Evolutionary conservation across 1,284 basidiomycete species (phyloP).

Genomic region (Ceratobasidium sp.): DNA sequence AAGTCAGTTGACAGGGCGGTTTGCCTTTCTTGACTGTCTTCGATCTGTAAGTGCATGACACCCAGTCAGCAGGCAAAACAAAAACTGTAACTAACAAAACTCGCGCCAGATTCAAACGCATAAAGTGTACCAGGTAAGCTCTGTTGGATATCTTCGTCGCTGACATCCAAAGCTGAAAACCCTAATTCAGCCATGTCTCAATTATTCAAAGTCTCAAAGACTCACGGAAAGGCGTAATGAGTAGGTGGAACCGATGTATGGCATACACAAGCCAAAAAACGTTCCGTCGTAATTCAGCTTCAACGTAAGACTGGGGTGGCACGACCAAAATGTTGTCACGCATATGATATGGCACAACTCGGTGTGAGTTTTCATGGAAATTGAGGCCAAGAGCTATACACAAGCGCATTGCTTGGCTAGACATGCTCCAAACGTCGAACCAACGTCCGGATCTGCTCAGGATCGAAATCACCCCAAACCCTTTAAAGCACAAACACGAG

Average conservation of each 20-base stretch:
- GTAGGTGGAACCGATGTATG: neutral
- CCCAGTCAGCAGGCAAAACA: neutral
- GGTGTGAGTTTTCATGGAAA: neutral
- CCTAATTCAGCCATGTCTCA: neutral
- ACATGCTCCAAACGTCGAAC: conserved; percentile 18
- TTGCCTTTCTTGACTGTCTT: conserved; percentile 19
- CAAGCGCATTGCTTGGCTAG: conserved; percentile 3
- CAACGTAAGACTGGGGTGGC: conserved; percentile 12
- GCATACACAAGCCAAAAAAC: conserved; percentile 37
- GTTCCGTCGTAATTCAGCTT: conserved; percentile 24
- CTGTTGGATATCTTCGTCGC: conserved; percentile 41
- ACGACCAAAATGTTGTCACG: neutral
- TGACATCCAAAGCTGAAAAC: neutral
- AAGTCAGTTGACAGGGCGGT: conserved; percentile 10
- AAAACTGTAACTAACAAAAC: neutral
- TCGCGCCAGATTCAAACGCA: conserved; percentile 36
- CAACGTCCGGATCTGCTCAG: conserved; percentile 13
- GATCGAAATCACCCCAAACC: neutral
- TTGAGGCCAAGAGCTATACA: conserved; percentile 13
- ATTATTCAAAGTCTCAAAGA: neutral
- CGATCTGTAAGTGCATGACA: neutral
- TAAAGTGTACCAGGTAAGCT: conserved; percentile 32
- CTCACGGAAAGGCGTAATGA: neutral
- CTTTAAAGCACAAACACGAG: neutral
- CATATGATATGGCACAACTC: neutral